phyloP scores from a whole-genome alignment of 139 green algal species.

The Chlorella sorokiniana region DNA sequence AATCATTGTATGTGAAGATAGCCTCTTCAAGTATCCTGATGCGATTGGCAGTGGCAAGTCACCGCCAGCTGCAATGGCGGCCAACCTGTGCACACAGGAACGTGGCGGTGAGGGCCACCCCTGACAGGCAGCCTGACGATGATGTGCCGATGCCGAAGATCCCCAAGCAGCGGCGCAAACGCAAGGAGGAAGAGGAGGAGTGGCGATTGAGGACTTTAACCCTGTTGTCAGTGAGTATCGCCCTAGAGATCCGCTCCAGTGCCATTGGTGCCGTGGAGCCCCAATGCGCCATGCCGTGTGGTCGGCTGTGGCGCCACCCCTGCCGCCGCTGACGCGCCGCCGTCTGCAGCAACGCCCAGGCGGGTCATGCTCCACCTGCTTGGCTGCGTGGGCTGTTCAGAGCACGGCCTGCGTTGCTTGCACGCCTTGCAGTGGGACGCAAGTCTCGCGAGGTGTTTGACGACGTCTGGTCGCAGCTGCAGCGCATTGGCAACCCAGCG shows the following conservation, averaged over 20 bases:
- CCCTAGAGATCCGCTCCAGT: neutral
- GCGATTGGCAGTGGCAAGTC: too few species aligned
- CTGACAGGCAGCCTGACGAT: neutral
- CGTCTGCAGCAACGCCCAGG: neutral
- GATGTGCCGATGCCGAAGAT: neutral
- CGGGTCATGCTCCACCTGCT: neutral
- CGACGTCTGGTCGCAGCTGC: constrained; percentile 81
- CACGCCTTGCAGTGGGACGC: constrained; percentile 58
- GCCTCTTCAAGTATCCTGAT: too few species aligned
- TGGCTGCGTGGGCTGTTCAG: neutral
- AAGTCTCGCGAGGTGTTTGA: constrained; percentile 82
- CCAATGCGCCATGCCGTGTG: neutral
- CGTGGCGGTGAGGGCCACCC: neutral
- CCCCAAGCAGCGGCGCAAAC: constrained; percentile 3
- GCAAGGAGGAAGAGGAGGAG: neutral
- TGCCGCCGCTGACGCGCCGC: neutral
- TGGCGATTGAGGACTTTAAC: constrained; percentile 2
- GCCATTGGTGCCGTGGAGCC: neutral
- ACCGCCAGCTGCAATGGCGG: too few species aligned
- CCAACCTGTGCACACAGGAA: too few species aligned
- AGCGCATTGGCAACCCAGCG: constrained; percentile 48
- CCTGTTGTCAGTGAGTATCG: constrained; percentile 1
- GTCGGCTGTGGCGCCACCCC: neutral
- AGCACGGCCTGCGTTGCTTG: too few species aligned
- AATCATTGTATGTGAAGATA: too few species aligned